phyloP scores from a whole-genome alignment of 2,329 filamentous ascomycete species.

The Biscogniauxia sp. region DNA sequence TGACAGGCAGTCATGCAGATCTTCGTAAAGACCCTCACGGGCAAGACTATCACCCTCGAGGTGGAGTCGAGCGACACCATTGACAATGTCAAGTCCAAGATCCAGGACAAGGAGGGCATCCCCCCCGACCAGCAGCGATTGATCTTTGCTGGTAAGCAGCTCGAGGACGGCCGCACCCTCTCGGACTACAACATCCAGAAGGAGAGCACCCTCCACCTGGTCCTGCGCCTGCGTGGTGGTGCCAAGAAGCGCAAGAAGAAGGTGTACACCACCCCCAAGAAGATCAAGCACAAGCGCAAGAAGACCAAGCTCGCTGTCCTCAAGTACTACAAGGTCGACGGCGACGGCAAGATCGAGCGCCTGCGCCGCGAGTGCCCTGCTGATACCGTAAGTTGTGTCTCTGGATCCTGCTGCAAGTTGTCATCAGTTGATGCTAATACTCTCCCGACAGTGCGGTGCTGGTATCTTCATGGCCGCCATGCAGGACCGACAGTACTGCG shows the following conservation, averaged over 20 bases:
- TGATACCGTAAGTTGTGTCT: constrained; percentile 63
- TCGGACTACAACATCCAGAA: constrained; percentile 99
- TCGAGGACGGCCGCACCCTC: constrained; percentile 98
- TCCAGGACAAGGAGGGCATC: constrained; percentile 98
- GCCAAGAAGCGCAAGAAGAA: constrained; percentile 99
- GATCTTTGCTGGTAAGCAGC: constrained; percentile 99
- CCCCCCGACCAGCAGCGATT: constrained; percentile 98
- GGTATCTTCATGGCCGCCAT: constrained; percentile 99
- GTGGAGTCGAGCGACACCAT: constrained; percentile 99
- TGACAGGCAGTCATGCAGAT: constrained; percentile 69
- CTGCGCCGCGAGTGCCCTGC: constrained; percentile 95
- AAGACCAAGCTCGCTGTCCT: constrained; percentile 99
- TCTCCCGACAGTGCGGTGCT: constrained; percentile 75
- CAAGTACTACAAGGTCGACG: constrained; percentile 99
- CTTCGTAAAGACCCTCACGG: constrained; percentile 87
- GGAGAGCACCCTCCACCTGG: constrained; percentile 97
- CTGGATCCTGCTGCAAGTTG: neutral
- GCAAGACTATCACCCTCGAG: constrained; percentile 99
- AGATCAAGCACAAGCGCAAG: constrained; percentile 99
- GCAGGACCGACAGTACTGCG: constrained; percentile 99
- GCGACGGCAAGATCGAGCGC: constrained; percentile 99
- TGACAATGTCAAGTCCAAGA: constrained; percentile 99
- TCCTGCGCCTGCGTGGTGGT: constrained; percentile 96
- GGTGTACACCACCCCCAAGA: constrained; percentile 99
- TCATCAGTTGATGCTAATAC: constrained; percentile 32